These are phyloP conservation scores for Candida glucosophila DNA, from an alignment of 1,139 yeast genomes.

Conservation along the genomic window DNA sequence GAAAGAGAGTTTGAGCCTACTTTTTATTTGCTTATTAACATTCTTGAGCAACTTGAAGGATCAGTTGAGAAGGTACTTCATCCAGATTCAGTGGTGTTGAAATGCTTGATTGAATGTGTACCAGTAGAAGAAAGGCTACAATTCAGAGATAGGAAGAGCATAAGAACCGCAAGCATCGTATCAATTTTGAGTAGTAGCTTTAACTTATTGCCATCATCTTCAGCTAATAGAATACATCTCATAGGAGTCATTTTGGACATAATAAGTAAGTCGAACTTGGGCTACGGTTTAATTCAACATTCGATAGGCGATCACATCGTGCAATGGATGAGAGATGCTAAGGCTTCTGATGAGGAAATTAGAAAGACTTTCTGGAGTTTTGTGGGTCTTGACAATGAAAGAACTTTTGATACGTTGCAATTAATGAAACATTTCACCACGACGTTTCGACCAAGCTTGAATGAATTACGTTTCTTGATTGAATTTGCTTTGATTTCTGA, in stretches of 20 bases:
- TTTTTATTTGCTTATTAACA: slow-evolving; percentile 33
- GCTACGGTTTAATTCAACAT: slow-evolving; percentile 26
- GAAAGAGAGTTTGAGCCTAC: slow-evolving; percentile 41
- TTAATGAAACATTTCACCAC: slow-evolving; percentile 29
- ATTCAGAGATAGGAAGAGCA: slow-evolving; percentile 40
- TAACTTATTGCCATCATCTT: slow-evolving; percentile 32
- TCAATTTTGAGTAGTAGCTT: slow-evolving; percentile 36
- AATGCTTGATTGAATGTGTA: slow-evolving; percentile 23
- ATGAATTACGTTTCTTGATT: slow-evolving; percentile 28
- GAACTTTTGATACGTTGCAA: slow-evolving; percentile 23
- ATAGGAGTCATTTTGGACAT: slow-evolving; percentile 26
- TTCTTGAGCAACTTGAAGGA: slow-evolving; percentile 24
- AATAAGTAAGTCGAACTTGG: slow-evolving; percentile 22
- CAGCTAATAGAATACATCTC: slow-evolving; percentile 24
- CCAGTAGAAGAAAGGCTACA: slow-evolving; percentile 30
- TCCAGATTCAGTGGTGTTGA: slow-evolving; percentile 20
- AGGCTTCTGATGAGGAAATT: slow-evolving; percentile 20
- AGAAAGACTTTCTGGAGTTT: slow-evolving; percentile 32
- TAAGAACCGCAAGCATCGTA: slow-evolving; percentile 35
- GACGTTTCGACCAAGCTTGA: slow-evolving; percentile 12
- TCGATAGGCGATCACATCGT: slow-evolving; percentile 31
- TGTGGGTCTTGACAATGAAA: slow-evolving; percentile 24
- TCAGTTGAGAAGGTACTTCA: slow-evolving; percentile 20
- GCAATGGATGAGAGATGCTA: slow-evolving; percentile 26
- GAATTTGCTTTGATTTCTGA: slow-evolving; percentile 31